Evolutionary conservation across 2,329 filamentous ascomycete genomes (phyloP).

Genomic region (Ophiocordyceps camponoti-floridani): DNA sequence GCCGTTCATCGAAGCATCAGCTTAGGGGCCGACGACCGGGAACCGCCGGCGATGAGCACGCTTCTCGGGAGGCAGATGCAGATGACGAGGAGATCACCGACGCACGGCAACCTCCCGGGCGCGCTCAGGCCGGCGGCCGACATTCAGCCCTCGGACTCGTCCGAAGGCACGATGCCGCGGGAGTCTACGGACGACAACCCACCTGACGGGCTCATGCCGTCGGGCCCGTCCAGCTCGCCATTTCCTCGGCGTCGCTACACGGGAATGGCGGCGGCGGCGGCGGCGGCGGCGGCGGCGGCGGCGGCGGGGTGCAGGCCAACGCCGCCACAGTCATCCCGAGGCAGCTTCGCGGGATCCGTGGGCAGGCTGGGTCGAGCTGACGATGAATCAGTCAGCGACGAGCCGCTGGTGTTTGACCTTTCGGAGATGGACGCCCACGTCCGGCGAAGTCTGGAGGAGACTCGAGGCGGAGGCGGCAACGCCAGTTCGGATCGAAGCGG

Average conservation of each 20-base stretch:
- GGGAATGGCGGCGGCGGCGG: conserved; percentile 16
- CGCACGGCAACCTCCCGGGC: conserved; percentile 6
- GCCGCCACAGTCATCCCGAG: conserved; percentile 24
- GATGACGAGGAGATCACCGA: conserved; percentile 13
- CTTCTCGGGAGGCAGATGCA: conserved; percentile 30
- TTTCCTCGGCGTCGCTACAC: conserved; percentile 28
- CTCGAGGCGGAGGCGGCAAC: conserved; percentile 16
- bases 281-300: conserved; percentile 5
- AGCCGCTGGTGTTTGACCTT: conserved; percentile 55
- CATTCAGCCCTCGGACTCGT: conserved; percentile 19
- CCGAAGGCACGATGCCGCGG: conserved; percentile 19
- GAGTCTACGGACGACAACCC: conserved; percentile 27
- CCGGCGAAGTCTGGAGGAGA: conserved; percentile 40
- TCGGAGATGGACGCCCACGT: conserved; percentile 48
- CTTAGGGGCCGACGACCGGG: conserved; percentile 44
- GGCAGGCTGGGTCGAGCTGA: conserved; percentile 21
- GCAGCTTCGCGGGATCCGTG: conserved; percentile 24
- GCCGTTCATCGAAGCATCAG: conserved; percentile 49
- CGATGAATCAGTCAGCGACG: conserved; percentile 40
- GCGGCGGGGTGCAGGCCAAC: conserved; percentile 13
- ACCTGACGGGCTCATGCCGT: conserved; percentile 23
- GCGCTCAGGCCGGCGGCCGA: conserved; percentile 23
- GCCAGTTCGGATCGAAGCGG: conserved; percentile 20
- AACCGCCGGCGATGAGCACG: conserved; percentile 46
- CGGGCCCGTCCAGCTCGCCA: conserved; percentile 22